Evolutionary conservation across 1,284 basidiomycete species (phyloP), one percentile per base, ranked within the genome.

Genomic region (Amylostereum chailletii): DNA sequence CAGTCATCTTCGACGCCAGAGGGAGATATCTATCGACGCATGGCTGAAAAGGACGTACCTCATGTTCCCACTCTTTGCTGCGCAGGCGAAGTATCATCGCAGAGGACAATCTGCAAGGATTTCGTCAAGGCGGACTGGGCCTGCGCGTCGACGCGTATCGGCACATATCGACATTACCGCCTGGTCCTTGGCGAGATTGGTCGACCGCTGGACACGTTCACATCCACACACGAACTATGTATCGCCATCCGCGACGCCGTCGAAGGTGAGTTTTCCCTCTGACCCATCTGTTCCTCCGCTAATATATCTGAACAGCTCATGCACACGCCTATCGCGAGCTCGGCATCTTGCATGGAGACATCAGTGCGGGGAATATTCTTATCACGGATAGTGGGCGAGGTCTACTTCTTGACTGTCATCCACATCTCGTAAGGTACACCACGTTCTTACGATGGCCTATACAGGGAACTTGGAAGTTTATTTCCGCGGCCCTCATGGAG

Each of bases 351-450:
- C 56, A 58, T 50, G 51, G 53, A 11, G 56, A 58, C 45, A 48
- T 58, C 33, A 58, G 49, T 39, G 29, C 38, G 6, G 49, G 49
- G 4, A 56, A 58, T 42, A 47, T 55, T 37, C 49, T 54, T 34
- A 36, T 53, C 39, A 33, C 44, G 36, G 34, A 39, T 11, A 38
- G 40, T 29, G 48, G 50, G 2, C 11, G n/a, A 37, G 52, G 54
- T 3, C 27, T 55, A 3, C 49, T 56, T 3, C 51, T 50, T 34
- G 53, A 55, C 38, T 55, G 19, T 19, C 19, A 19, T 19, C 19
- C 19, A 19, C 19, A n/a, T n/a, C n/a, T n/a, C n/a, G n/a, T n/a
- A n/a, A n/a, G n/a, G 19, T 19, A 19, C 19, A 19, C 19, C 19
- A 19, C 19, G 19, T 19, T 19, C 19, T 19, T 19, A 19, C 19